Evolutionary conservation across 306 rosid species (phyloP).

Genomic region (Dicorynia guianensis): DNA sequence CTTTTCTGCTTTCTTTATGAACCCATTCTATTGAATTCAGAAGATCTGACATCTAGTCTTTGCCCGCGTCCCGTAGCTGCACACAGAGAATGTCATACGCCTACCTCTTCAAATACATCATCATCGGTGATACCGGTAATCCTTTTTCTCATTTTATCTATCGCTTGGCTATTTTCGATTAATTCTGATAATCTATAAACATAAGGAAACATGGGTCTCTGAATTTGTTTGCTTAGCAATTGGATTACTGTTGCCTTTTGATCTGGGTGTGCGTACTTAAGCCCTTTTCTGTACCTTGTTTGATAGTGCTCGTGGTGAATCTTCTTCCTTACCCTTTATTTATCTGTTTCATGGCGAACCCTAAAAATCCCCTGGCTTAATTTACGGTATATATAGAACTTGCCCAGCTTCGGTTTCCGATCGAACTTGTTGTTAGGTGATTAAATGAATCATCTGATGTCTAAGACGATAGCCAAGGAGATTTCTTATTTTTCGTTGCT

Average conservation of each 20-base stretch:
- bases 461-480: constrained; percentile 2
- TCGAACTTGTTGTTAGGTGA: constrained; percentile 8
- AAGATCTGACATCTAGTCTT: constrained; percentile 30
- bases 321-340: background rate
- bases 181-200: background rate
- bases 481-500: background rate
- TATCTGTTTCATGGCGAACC: background rate
- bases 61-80: background rate
- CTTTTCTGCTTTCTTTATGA: background rate
- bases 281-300: background rate
- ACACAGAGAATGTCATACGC: constrained; percentile 80
- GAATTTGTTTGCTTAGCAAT: background rate
- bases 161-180: background rate
- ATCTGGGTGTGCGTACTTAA: constrained; percentile 22
- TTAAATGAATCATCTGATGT: constrained; percentile 10
- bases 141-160: background rate
- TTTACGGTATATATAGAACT: constrained; percentile 14
- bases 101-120: constrained; percentile 95
- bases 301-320: background rate
- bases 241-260: background rate
- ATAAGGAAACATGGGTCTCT: background rate
- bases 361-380: background rate
- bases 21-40: background rate
- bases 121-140: constrained; percentile 97
- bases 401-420: constrained; percentile 13